phyloP scores from a whole-genome alignment of 2,329 filamentous ascomycete species.

The Cladorrhinum sp. region DNA sequence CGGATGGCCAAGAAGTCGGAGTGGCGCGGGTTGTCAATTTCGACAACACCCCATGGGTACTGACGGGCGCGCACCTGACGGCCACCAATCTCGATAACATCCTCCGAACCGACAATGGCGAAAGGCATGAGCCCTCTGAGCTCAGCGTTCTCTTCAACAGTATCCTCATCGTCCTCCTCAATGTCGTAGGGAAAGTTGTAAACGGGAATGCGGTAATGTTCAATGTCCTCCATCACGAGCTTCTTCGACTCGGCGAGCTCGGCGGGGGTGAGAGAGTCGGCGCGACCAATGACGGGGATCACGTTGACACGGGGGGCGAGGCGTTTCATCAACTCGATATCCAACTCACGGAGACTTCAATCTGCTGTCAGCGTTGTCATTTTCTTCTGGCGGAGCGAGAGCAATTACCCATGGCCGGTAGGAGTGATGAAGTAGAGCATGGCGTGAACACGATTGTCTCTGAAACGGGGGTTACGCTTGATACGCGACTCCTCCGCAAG shows the following conservation, averaged over 20 bases:
- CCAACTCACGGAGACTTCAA: constrained; percentile 86
- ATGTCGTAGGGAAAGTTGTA: constrained; percentile 99
- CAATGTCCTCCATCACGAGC: constrained; percentile 99
- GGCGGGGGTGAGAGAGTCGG: constrained; percentile 91
- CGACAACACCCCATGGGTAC: constrained; percentile 98
- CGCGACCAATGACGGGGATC: constrained; percentile 97
- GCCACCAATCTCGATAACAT: constrained; percentile 89
- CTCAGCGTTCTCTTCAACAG: constrained; percentile 98
- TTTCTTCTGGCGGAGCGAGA: constrained; percentile 19
- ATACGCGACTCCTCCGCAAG: constrained; percentile 98
- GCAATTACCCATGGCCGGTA: constrained; percentile 80
- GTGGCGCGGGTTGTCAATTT: constrained; percentile 98
- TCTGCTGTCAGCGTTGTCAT: constrained; percentile 22
- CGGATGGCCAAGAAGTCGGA: constrained; percentile 97
- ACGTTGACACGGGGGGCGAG: constrained; percentile 97
- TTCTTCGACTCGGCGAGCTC: constrained; percentile 99
- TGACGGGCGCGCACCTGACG: constrained; percentile 90
- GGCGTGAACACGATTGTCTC: constrained; percentile 97
- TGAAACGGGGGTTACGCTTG: constrained; percentile 99
- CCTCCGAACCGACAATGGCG: constrained; percentile 96
- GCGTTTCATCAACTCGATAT: constrained; percentile 99
- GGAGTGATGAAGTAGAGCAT: constrained; percentile 99
- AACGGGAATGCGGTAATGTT: constrained; percentile 98
- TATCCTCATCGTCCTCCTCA: constrained; percentile 98
- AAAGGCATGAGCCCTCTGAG: constrained; percentile 97